Percentiles rank a stretch among this genome's conserved stretches.
Evolutionary conservation across 2,329 filamentous ascomycete species (phyloP).

Genomic region (Rhynchosporium agropyri): DNA sequence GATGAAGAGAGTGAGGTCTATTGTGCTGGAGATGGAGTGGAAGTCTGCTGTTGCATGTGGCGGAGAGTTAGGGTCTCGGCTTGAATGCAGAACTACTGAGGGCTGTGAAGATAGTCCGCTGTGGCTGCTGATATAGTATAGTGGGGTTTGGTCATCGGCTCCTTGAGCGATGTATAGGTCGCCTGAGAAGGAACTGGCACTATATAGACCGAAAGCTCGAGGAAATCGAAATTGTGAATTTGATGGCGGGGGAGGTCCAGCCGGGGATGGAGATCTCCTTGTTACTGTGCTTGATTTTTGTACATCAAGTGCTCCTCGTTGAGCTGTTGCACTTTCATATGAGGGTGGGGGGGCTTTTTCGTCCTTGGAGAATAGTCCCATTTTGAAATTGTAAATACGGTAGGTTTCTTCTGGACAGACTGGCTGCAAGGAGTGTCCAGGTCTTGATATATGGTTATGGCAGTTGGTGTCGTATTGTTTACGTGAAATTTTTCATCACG

Average conservation of each 20-base stretch:
- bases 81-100: constrained; percentile 26
- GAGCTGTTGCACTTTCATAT: constrained; percentile 11
- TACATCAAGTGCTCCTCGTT: background rate
- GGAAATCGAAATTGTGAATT: constrained; percentile 24
- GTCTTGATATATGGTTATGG: background rate
- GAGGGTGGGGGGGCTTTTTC: constrained; percentile 17
- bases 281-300: background rate
- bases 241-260: background rate
- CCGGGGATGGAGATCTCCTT: constrained; percentile 5
- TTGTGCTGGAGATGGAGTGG: constrained; percentile 27
- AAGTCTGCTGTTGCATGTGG: constrained; percentile 32
- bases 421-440: too few relatives aligned
- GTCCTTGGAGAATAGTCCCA: constrained; percentile 4
- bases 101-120: constrained; percentile 22
- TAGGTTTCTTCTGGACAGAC: background rate
- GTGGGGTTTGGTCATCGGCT: constrained; percentile 21
- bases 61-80: background rate
- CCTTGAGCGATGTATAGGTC: constrained; percentile 26
- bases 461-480: background rate
- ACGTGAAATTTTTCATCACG: constrained; percentile 11
- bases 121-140: constrained; percentile 31
- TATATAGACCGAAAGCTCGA: constrained; percentile 29
- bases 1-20: constrained; percentile 25
- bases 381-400: background rate
- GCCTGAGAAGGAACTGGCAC: constrained; percentile 15